A percentile compares a stretch with the other conserved stretches of the same genome.
Evolutionary conservation across 2,329 filamentous ascomycete genomes (phyloP).

Genomic region (Aureobasidium melanogenum): DNA sequence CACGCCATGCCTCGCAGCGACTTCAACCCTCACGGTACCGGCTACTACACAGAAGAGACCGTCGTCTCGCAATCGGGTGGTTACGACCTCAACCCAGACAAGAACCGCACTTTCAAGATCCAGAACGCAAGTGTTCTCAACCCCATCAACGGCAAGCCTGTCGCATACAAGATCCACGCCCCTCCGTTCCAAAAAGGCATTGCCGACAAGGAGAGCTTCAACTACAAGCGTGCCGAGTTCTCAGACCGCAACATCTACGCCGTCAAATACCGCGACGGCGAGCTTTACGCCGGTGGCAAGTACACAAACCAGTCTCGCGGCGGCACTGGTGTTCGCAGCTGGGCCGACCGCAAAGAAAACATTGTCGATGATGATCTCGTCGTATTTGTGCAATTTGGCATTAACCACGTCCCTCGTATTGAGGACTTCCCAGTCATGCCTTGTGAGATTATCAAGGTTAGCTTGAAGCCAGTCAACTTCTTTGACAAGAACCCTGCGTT

Average conservation of each 20-base stretch:
- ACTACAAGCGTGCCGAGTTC: conserved; percentile 51
- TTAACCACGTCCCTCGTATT: conserved; percentile 37
- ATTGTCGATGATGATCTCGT: conserved; percentile 50
- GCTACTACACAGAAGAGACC: conserved; percentile 40
- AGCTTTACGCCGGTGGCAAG: conserved; percentile 51
- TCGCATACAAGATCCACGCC: conserved; percentile 42
- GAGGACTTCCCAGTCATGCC: conserved; percentile 40
- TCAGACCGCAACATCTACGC: conserved; percentile 52
- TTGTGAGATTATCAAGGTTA: conserved; percentile 48
- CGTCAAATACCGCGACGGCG: conserved; percentile 47
- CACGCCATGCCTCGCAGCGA: conserved; percentile 50
- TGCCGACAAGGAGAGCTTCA: conserved; percentile 43
- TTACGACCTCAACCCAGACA: conserved; percentile 38
- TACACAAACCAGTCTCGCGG: conserved; percentile 53
- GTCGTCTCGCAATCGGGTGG: conserved; percentile 40
- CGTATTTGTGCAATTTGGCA: conserved; percentile 48
- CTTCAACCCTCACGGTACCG: conserved; percentile 48
- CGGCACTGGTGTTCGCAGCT: conserved; percentile 38
- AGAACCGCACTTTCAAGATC: conserved; percentile 42
- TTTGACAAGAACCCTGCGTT: conserved; percentile 50
- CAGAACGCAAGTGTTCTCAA: conserved; percentile 37
- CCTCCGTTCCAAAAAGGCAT: conserved; percentile 44
- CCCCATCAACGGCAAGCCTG: conserved; percentile 39
- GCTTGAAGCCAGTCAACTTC: conserved; percentile 51
- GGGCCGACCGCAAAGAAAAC: conserved; percentile 43